phyloP scores from a whole-genome alignment of 1,284 basidiomycete species.

The Spongiforma sp. region DNA sequence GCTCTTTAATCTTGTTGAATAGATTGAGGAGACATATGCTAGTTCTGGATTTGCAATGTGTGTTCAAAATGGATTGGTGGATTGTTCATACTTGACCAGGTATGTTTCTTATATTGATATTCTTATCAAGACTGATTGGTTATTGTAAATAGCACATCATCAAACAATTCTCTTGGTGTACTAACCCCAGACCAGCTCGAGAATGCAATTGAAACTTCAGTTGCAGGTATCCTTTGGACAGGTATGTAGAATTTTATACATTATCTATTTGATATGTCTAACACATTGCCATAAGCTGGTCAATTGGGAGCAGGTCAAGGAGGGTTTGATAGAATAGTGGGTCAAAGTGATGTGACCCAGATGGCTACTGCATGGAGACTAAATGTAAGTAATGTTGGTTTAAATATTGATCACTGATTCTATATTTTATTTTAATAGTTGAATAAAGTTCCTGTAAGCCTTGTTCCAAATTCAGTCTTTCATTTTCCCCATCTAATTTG shows the following conservation, averaged over 20 bases:
- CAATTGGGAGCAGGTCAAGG: slow-evolving; percentile 1
- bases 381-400: slow-evolving; percentile 9
- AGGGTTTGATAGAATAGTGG: slow-evolving; percentile 10
- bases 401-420: too few relatives aligned
- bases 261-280: rapidly evolving
- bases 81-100: background rate
- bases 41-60: background rate
- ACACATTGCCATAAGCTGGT: slow-evolving; percentile 1
- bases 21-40: background rate
- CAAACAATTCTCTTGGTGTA: background rate
- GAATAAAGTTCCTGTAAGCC: slow-evolving; percentile 11
- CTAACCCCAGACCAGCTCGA: slow-evolving; percentile 2
- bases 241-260: background rate
- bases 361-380: slow-evolving; percentile 14
- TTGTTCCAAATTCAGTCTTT: background rate
- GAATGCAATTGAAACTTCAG: background rate
- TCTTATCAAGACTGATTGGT: background rate
- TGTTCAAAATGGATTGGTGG: too few relatives aligned
- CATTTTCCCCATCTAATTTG: background rate
- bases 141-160: background rate
- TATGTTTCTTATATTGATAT: background rate
- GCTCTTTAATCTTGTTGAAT: background rate
- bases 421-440: slow-evolving; percentile 2
- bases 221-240: slow-evolving; percentile 8
- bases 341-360: slow-evolving; percentile 7